Evolutionary conservation across 225 moss, liverwort and hornwort genomes (phyloP).

Genomic region (Climacium dendroides): DNA sequence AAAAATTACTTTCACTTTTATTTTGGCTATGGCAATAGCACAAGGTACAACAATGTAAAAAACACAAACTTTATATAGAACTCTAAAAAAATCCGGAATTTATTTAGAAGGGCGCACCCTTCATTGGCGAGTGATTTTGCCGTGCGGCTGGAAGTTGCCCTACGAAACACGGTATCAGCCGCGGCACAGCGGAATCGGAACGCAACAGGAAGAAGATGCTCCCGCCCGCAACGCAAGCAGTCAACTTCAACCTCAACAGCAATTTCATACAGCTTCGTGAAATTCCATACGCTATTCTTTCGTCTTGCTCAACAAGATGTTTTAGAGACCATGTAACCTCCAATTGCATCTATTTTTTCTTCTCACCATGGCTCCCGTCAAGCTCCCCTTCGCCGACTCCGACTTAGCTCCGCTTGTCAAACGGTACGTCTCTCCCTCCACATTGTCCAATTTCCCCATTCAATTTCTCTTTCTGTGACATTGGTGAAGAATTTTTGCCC

Average conservation of each 20-base stretch:
- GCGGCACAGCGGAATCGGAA: background rate
- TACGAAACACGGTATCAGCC: background rate
- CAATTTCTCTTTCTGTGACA: background rate
- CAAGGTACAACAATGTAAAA: too few species aligned
- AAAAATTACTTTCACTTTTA: too few species aligned
- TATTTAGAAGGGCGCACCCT: too few species aligned
- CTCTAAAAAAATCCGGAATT: background rate
- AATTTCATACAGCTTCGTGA: background rate
- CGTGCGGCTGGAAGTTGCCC: background rate
- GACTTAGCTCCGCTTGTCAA: slow-evolving; percentile 23
- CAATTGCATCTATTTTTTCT: background rate
- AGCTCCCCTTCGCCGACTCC: slow-evolving; percentile 18
- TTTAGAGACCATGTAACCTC: background rate
- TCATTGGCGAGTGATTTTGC: background rate
- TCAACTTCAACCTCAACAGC: background rate
- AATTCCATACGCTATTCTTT: background rate
- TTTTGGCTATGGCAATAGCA: too few species aligned
- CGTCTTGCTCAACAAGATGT: background rate
- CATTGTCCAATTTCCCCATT: background rate
- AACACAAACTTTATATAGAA: fast-evolving
- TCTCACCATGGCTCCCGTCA: slow-evolving; percentile 16
- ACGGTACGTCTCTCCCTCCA: background rate
- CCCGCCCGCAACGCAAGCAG: background rate
- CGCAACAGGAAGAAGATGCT: background rate
- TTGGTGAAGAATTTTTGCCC: background rate